Base-by-base conservation (phyloP, 176 grass and related monocot species). In the Pontederia paniculata region DNA sequence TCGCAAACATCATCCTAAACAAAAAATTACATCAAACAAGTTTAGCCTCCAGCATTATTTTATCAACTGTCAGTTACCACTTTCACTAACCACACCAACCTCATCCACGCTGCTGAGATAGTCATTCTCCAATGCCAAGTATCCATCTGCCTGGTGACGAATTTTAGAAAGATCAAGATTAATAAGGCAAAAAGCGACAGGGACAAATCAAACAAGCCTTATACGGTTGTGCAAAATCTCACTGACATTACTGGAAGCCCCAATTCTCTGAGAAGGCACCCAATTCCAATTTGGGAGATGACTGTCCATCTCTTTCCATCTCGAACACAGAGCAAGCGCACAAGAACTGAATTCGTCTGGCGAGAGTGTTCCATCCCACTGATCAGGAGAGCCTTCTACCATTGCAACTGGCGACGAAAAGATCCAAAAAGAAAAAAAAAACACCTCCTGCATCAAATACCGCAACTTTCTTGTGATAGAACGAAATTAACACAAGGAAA, bases 211-310 rank as follows among this genome's bases (percentile, higher is more conserved):
- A 11, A 23, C 8, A 55, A 12, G 17, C 25, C 25, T 31, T 31
- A 31, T n/a, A 11, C 3, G 3, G 8, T 1, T 37, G 57, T 9
- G 13, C 28, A 23, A 31, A 59, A n/a, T 44, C 60, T 52, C 48
- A 62, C 67, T 28, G 25, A 54, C 69, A 62, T 84, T 60, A 45
- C 75, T 88, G 28, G 42, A 63, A 50, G 63, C 42, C 12, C 83
- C 80, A 28, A 75, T 23, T 63, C 52, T 76, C 62, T 45, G 60
- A 67, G 69, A 77, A 68, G 83, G 75, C 14, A 67, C 69, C 93
- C 93, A 88, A 1, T 41, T 46, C 83, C 93, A 98, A 22, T 84
- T 58, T 9, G 87, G 87, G 61, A 88, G 81, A 45, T 28, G 41
- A 1, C 61, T 76, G 44, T 78, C 69, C 22, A 76, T 69, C 65